Percentiles rank a stretch among this genome's conserved stretches.
Evolutionary conservation across 2,329 filamentous ascomycete species (phyloP).

Genomic region (Cercospora citrullina): DNA sequence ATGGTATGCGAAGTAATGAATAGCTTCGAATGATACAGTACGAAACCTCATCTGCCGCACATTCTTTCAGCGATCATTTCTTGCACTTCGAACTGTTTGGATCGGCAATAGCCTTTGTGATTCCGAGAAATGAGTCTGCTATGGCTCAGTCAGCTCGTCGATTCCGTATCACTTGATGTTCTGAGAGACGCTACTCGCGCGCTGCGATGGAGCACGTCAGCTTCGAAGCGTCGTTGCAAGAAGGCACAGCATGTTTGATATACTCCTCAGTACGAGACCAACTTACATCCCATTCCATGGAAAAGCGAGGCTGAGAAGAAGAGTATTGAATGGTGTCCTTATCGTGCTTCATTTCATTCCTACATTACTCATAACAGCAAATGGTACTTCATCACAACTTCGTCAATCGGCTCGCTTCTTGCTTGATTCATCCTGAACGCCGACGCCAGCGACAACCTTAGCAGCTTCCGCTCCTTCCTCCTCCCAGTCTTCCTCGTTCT

Average conservation of each 20-base stretch:
- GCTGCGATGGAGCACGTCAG: not conserved
- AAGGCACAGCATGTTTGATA: not conserved
- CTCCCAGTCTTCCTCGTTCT: slow-evolving; percentile 73
- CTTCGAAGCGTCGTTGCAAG: not conserved
- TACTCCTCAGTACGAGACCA: not conserved
- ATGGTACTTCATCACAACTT: slow-evolving; percentile 12
- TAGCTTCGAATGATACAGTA: slow-evolving; percentile 30
- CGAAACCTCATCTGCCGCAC: slow-evolving; percentile 7
- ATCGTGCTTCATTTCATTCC: not conserved
- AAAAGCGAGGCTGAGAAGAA: not conserved
- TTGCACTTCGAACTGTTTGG: not conserved
- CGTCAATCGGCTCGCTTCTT: slow-evolving; percentile 48
- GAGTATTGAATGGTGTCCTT: not conserved
- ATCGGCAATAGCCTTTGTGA: not conserved
- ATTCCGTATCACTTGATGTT: not conserved
- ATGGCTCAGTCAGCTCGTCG: not conserved
- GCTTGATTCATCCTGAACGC: slow-evolving; percentile 33
- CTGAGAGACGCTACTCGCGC: not conserved
- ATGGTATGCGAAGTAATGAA: slow-evolving; percentile 20
- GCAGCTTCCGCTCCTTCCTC: slow-evolving; percentile 51
- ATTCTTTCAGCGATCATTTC: not conserved
- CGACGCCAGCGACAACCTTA: slow-evolving; percentile 28
- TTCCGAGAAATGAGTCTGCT: not conserved
- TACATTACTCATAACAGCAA: slow-evolving; percentile 14
- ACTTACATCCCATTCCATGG: not conserved